Base-by-base conservation (phyloP, 2,329 filamentous ascomycete genomes). In the Aspergillus glaucus region DNA sequence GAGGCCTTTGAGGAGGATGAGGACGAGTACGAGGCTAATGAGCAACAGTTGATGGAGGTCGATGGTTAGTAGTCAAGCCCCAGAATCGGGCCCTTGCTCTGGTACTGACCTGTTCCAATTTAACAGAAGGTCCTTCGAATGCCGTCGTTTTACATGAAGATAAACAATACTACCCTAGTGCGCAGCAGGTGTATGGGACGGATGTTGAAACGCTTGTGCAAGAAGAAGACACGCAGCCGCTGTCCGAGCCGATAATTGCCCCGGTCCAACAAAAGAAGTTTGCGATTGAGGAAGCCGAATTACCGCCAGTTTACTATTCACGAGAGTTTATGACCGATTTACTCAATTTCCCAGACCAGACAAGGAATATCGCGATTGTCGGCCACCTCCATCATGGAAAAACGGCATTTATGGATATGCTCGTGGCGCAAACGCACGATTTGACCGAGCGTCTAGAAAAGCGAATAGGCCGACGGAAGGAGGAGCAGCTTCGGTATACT, bases 161-260 rank as follows among this genome's bases (percentile, higher is more conserved):
- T 74, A 98, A 98, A 71, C 93, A 97, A 68, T 98, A 98, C 71
- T 98, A 98, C 66, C 93, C 93, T 26, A 95, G 91, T n/a, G 93
- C 93, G 49, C 85, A 92, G 65, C 93, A 98, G 69, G 85, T 95
- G 39, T 98, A 97, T 67, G 93, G 93, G 46, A 80, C 84, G 60
- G 91, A 93, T 71, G 93, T 98, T 61, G 93, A 98, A 73, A 93
- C 92, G 1, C 75, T 95, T 69, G 92, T 98, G 34, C 88, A 97
- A 65, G 93, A 98, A 70, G 93, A 97, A 73, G 93, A 98, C 75
- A 87, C 91, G 51, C 93, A 98, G 68, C 87, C 91, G 43, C 79
- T 98, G 53, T 84, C 88, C 26, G 84, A 96, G 62, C 93, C 93
- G 28, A 97, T 98, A 52, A 88, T 98, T 64, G 90, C 88, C 45